A percentile compares a stretch with the other conserved stretches of the same genome.
Conservation (phyloP, 441 rosid genomes). For the Viola pubescens region DNA sequence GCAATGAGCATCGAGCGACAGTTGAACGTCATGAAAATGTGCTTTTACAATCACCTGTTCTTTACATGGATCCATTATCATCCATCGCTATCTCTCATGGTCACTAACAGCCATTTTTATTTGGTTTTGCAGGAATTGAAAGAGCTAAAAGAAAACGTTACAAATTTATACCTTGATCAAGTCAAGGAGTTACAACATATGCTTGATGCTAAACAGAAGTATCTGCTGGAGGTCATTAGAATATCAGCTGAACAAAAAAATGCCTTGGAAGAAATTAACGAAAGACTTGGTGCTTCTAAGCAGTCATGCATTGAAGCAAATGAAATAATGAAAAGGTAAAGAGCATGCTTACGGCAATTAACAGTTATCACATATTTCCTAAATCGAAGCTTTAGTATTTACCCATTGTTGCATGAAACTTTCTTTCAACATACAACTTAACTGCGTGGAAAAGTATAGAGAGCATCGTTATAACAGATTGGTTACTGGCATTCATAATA, state of each 20-base stretch:
- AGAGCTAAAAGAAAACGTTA: constrained; percentile 52
- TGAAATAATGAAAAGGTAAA: constrained; percentile 71
- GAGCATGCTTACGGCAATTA: background rate
- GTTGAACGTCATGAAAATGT: constrained; percentile 62
- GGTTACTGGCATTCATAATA: no score
- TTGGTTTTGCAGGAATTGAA: constrained; percentile 53
- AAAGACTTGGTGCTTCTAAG: constrained; percentile 63
- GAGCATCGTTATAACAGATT: no score
- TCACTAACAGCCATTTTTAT: constrained; percentile 1
- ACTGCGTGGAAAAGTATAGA: no score
- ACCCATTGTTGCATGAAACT: no score
- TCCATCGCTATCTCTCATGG: background rate
- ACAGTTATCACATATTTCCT: background rate
- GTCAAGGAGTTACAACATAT: constrained; percentile 40
- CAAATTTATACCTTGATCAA: constrained; percentile 45
- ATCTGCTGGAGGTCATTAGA: constrained; percentile 50
- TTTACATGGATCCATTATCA: background rate
- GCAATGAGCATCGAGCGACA: constrained; percentile 46
- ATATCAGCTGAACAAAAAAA: constrained; percentile 73
- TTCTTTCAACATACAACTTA: no score
- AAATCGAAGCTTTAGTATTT: background rate
- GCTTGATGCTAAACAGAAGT: constrained; percentile 52
- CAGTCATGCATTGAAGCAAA: constrained; percentile 88
- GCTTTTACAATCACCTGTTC: constrained; percentile 16
- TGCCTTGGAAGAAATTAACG: constrained; percentile 64